Conservation (phyloP, 306 rosid genomes). For the Glycyrrhiza uralensis region DNA sequence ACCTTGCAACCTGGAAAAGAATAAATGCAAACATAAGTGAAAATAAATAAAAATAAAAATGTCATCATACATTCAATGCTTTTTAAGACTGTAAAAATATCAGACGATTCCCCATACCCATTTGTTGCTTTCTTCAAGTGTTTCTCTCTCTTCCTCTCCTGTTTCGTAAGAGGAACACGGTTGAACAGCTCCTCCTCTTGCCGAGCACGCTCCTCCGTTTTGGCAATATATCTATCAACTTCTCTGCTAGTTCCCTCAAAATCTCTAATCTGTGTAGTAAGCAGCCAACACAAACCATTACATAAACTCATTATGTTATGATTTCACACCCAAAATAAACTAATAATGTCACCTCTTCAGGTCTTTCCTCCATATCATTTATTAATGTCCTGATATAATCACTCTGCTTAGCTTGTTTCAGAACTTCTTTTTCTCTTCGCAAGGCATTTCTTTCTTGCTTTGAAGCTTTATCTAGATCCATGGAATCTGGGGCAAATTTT, state of each 20-base stretch:
- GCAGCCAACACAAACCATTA: constrained; percentile 28
- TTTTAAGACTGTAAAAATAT: not conserved
- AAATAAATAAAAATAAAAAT: not conserved
- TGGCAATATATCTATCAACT: constrained; percentile 49
- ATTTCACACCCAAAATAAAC: constrained; percentile 11
- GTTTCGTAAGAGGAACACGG: constrained; percentile 72
- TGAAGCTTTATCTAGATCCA: constrained; percentile 59
- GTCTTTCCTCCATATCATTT: constrained; percentile 72
- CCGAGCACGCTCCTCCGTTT: constrained; percentile 64
- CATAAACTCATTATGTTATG: not conserved
- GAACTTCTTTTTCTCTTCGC: constrained; percentile 64
- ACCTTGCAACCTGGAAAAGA: constrained; percentile 65
- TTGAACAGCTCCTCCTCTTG: constrained; percentile 78
- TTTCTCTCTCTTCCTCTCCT: constrained; percentile 74
- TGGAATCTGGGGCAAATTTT: constrained; percentile 60
- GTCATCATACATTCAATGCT: not conserved
- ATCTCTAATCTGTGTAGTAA: constrained; percentile 55
- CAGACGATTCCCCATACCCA: constrained; percentile 48
- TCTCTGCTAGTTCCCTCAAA: constrained; percentile 64
- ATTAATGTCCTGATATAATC: constrained; percentile 55
- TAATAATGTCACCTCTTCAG: constrained; percentile 71
- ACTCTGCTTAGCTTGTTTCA: constrained; percentile 59
- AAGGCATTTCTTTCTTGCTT: constrained; percentile 59
- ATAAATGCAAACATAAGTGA: constrained; percentile 1
- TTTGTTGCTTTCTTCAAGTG: constrained; percentile 70